These are phyloP conservation scores for Cladorrhinum sp. DNA, from an alignment of 2,329 filamentous ascomycete species.

Conservation along the genomic window DNA sequence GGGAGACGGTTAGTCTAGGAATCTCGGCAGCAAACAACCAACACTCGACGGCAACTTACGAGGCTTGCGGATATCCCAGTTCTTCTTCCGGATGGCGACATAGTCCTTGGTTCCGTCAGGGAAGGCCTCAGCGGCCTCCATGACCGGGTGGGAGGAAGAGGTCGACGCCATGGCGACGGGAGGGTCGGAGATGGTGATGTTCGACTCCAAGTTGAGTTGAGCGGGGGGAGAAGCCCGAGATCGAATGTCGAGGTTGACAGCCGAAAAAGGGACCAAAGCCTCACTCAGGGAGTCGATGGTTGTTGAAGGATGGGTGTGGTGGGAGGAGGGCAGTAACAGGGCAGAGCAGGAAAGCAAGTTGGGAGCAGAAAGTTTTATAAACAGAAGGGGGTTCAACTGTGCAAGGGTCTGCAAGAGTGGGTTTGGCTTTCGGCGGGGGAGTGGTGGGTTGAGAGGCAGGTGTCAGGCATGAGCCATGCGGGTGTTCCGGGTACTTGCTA, in stretches of 20 bases:
- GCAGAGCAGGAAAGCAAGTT: constrained; percentile 3
- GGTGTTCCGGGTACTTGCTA: constrained; percentile 8
- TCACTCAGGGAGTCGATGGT: constrained; percentile 9
- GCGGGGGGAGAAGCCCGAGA: not conserved
- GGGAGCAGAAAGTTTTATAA: constrained; percentile 25
- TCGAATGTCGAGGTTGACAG: constrained; percentile 11
- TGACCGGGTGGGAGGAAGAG: constrained; percentile 20
- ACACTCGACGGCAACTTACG: constrained; percentile 33
- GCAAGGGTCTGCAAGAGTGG: constrained; percentile 13
- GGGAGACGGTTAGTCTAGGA: constrained; percentile 5
- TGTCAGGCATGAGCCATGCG: constrained; percentile 8
- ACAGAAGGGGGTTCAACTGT: constrained; percentile 13
- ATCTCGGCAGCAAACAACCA: not conserved
- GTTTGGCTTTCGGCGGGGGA: constrained; percentile 18
- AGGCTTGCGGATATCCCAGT: constrained; percentile 63
- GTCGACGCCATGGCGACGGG: constrained; percentile 36
- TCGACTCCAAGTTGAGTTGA: constrained; percentile 10
- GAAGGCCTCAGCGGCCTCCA: constrained; percentile 38
- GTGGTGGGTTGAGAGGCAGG: constrained; percentile 13
- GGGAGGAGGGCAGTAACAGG: constrained; percentile 4
- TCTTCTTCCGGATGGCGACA: constrained; percentile 47
- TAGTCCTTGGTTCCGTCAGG: constrained; percentile 56
- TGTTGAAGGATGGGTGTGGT: constrained; percentile 6
- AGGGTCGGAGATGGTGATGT: constrained; percentile 9
- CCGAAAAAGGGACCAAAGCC: constrained; percentile 4